phyloP scores from a whole-genome alignment of 2,329 filamentous ascomycete species.

The Exophiala dermatitidis region DNA sequence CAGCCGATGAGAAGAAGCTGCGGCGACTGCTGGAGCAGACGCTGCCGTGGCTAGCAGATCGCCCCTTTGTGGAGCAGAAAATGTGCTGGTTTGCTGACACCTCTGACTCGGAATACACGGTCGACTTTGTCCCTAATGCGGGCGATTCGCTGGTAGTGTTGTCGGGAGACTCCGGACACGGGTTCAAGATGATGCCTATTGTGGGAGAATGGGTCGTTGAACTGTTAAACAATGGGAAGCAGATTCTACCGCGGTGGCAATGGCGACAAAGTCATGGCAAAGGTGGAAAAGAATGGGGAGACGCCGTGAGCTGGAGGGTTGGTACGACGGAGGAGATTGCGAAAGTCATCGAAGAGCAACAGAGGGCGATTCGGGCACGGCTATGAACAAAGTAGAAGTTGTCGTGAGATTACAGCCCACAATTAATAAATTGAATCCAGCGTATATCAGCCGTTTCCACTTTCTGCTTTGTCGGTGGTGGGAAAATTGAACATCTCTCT shows the following conservation, averaged over 20 bases:
- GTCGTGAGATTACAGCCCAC: no score
- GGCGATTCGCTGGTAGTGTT: constrained; percentile 44
- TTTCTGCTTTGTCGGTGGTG: no score
- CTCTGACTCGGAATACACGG: constrained; percentile 52
- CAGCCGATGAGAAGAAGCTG: constrained; percentile 47
- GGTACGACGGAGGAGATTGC: constrained; percentile 28
- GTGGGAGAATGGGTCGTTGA: constrained; percentile 50
- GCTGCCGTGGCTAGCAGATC: constrained; percentile 46
- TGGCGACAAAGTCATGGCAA: constrained; percentile 41
- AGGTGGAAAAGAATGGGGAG: constrained; percentile 36
- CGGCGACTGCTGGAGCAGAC: constrained; percentile 47
- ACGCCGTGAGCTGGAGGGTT: constrained; percentile 44
- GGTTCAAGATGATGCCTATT: constrained; percentile 57
- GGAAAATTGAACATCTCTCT: no score
- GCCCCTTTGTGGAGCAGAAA: constrained; percentile 50
- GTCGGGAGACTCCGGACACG: constrained; percentile 55
- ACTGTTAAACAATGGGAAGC: constrained; percentile 41
- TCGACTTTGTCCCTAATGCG: constrained; percentile 51
- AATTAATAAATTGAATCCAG: no score
- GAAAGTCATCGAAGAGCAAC: constrained; percentile 15
- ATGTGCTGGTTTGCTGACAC: constrained; percentile 62
- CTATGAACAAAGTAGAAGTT: no score
- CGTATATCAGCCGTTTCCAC: no score
- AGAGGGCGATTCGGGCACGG: no score
- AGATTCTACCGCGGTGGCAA: constrained; percentile 44